Evolutionary conservation across 192 early-diverging fungal species (phyloP), one percentile per base, ranked within the genome.

Genomic region (Coemansia sp.): DNA sequence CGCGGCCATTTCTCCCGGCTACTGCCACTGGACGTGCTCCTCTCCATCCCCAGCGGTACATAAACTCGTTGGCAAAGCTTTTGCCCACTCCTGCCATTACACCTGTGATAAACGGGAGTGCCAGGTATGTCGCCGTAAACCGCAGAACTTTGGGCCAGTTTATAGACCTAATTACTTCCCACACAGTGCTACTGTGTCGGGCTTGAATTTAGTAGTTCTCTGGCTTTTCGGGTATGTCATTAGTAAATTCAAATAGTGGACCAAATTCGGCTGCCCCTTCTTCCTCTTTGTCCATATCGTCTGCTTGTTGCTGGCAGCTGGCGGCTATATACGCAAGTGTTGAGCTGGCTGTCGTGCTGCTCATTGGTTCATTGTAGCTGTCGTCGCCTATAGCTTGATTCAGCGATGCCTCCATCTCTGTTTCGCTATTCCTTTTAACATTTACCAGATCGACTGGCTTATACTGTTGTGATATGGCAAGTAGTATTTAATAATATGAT

Each of bases 11-110:
- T 24, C 24, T 24, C 24, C 24, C 24, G 24, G 24, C 24, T 24
- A 24, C 24, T 24, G 24, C 24, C 24, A 24, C 24, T 24, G 24
- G 24, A 24, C 24, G 24, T 24, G 24, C 24, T 24, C 24, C 24
- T 24, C 24, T 24, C 92, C 92, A 94, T 8, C 92, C 92, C 87
- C 88, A 91, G 24, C 87, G 85, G 70, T 88, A 92, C 36, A 90
- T 84, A 33, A 90, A 65, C 73, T 94, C 92, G 76, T 94, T 92
- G 60, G 92, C 92, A 70, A 90, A 89, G 43, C 92, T 94, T 76
- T 94, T 91, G 61, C 92, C 92, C 82, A 94, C 88, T 3, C 92
- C 92, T 4, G 80, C 74, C 82, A 87, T 85, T 34, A 87, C 77
- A 1, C 86, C 82, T 0, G 80, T 82, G 12, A 86, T 68, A 72